Evolutionary conservation across 2,329 filamentous ascomycete genomes (phyloP), one percentile per base, ranked within the genome.

Genomic region (Aspergillus sp.): DNA sequence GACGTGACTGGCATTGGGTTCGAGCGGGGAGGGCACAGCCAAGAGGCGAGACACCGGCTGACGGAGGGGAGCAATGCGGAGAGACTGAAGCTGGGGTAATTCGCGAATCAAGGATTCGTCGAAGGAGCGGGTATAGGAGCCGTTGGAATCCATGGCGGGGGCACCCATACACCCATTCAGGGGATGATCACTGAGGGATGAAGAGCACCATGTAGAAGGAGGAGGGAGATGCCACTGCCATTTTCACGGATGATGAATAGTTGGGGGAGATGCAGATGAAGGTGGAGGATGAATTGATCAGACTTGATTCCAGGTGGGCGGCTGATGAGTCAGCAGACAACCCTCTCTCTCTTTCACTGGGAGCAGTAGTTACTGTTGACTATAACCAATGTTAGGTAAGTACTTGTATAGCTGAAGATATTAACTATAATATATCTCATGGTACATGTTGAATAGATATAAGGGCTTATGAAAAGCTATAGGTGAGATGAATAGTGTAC

Each of bases 31-130:
- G n/a, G 79, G 78, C 39, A 73, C 69, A 56, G 74, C 78, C 61
- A 78, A 71, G 39, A 71, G 72, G 39, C 76, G 75, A 13, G 77
- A 78, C 19, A 77, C 74, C 12, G 79, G 79, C 63, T 81, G 77
- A 32, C 79, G 80, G 21, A 82, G 73, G 55, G 80, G 80, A 62
- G 80, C 75, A 53, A 82, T 82, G 59, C 76, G 78, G 54, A 82
- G 70, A 62, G 75, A 70, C 36, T 72, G 75, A 10, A 76, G 72
- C 57, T 78, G 74, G 55, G 78, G 76, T 28, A 78, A 70, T 64
- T 80, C 79, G 50, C 76, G 76, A 39, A 76, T 71, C 54, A 75
- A 65, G 50, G 75, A 74, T 65, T 81, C 79, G 64, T 81, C 78
- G 59, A 77, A 74, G 48, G 70, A 66, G 47, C 73, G 69, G 58